phyloP scores from a whole-genome alignment of 169 alveolate species.

The Babesia microti region DNA sequence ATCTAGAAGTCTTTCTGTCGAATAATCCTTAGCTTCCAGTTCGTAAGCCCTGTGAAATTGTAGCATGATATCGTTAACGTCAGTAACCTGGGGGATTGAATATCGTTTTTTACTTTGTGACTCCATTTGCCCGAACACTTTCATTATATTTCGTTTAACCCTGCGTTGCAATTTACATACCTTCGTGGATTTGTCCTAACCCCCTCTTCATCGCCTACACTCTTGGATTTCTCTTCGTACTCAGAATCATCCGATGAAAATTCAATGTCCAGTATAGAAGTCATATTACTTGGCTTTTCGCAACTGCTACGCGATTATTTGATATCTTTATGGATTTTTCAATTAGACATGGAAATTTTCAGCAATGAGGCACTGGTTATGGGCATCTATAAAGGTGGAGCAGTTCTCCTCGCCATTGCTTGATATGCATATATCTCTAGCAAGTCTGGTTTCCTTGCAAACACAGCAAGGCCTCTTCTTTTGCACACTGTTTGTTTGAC shows the following conservation, averaged over 20 bases:
- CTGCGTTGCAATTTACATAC: constrained; percentile 6
- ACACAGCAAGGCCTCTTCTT: constrained; percentile 53
- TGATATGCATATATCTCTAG: constrained; percentile 57
- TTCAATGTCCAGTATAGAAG: constrained; percentile 23
- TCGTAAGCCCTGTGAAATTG: constrained; percentile 26
- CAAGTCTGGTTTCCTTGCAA: constrained; percentile 57
- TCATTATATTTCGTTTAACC: constrained; percentile 7
- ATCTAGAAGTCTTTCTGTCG: constrained; percentile 1
- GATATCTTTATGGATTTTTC: neutral
- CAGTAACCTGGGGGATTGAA: constrained; percentile 3
- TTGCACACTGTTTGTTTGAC: neutral
- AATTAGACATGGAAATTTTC: constrained; percentile 53
- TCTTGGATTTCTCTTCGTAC: constrained; percentile 5
- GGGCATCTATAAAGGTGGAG: constrained; percentile 44
- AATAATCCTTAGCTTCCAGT: neutral
- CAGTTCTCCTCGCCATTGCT: constrained; percentile 50
- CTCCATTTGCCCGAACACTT: constrained; percentile 20
- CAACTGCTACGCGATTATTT: too few relatives aligned
- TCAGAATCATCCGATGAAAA: constrained; percentile 35
- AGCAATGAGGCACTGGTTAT: constrained; percentile 48
- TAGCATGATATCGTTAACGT: constrained; percentile 21
- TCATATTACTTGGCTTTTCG: too few relatives aligned
- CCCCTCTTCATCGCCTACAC: constrained; percentile 21
- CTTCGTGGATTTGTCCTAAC: constrained; percentile 8
- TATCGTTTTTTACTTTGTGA: constrained; percentile 17